Evolutionary conservation across 2,329 filamentous ascomycete species (phyloP).

Genomic region (Pseudocercospora fijiensis): DNA sequence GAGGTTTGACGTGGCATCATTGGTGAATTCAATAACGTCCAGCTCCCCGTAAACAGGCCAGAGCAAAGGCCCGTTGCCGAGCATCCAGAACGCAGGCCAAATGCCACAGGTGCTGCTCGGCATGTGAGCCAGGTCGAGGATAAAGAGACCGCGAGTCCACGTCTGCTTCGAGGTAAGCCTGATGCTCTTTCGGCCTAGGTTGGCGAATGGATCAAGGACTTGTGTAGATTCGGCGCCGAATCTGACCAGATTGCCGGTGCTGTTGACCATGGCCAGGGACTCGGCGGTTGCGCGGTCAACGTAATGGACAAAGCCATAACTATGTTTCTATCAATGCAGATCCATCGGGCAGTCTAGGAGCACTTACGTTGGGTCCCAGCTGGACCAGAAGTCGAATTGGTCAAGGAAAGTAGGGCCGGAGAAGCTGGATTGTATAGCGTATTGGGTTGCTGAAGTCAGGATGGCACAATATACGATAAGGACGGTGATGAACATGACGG

Average conservation of each 20-base stretch:
- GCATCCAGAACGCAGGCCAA: conserved; percentile 65
- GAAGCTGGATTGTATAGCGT: conserved; percentile 22
- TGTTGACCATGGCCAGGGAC: conserved; percentile 32
- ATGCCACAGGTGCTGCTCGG: conserved; percentile 61
- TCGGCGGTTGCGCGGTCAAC: conserved; percentile 40
- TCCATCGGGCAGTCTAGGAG: neutral
- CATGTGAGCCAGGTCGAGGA: conserved; percentile 74
- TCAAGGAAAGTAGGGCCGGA: conserved; percentile 35
- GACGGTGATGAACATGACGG: conserved; percentile 10
- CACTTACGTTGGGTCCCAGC: conserved; percentile 35
- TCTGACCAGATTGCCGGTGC: conserved; percentile 22
- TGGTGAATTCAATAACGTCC: conserved; percentile 43
- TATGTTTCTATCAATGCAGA: neutral
- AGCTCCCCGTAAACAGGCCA: conserved; percentile 42
- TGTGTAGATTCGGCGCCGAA: conserved; percentile 30
- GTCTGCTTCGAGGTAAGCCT: conserved; percentile 65
- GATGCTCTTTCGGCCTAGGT: conserved; percentile 64
- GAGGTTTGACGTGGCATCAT: conserved; percentile 35
- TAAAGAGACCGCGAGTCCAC: conserved; percentile 67
- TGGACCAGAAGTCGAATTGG: conserved; percentile 39
- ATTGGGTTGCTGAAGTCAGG: conserved; percentile 7
- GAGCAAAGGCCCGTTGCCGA: conserved; percentile 52
- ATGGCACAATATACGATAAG: neutral
- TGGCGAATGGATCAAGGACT: conserved; percentile 37
- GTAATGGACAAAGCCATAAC: conserved; percentile 42